These are phyloP conservation scores for Colletotrichum tanaceti DNA, from an alignment of 2,329 filamentous ascomycete species.

Conservation along the genomic window DNA sequence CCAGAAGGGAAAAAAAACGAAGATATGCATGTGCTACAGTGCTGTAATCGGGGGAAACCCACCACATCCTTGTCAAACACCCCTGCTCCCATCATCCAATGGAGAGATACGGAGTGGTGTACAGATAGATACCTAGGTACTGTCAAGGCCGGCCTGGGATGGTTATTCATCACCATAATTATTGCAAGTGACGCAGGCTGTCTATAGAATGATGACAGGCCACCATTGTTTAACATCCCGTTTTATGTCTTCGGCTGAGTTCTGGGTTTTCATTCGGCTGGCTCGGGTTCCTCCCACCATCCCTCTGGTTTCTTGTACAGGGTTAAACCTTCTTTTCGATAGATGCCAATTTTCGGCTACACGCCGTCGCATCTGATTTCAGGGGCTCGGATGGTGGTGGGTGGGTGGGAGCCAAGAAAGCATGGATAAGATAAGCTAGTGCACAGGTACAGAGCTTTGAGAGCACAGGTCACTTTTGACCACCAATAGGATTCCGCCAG, in stretches of 20 bases:
- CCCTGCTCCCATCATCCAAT: conserved; percentile 12
- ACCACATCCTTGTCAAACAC: conserved; percentile 23
- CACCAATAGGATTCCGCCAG: neutral
- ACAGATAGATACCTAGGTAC: too few species aligned
- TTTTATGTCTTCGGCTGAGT: neutral
- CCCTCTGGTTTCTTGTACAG: too few species aligned
- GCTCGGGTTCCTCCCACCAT: neutral
- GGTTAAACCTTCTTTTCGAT: neutral
- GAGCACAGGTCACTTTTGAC: neutral
- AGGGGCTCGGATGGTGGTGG: neutral
- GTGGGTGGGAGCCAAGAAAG: neutral
- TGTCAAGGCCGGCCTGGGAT: too few species aligned
- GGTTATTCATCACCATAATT: too few species aligned
- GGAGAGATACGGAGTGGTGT: neutral
- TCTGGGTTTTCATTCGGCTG: neutral
- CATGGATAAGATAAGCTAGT: neutral
- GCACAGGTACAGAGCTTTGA: too few species aligned
- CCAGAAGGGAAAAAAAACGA: conserved; percentile 6
- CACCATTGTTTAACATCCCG: neutral
- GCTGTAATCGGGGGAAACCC: conserved; percentile 28
- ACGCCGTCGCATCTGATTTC: neutral
- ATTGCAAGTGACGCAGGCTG: too few species aligned
- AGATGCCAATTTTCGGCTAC: neutral
- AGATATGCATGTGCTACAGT: conserved; percentile 28
- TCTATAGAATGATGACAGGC: too few species aligned